Evolutionary conservation across 1,284 basidiomycete genomes (phyloP), one percentile per base, ranked within the genome.

Genomic region (Peniophora sp.): DNA sequence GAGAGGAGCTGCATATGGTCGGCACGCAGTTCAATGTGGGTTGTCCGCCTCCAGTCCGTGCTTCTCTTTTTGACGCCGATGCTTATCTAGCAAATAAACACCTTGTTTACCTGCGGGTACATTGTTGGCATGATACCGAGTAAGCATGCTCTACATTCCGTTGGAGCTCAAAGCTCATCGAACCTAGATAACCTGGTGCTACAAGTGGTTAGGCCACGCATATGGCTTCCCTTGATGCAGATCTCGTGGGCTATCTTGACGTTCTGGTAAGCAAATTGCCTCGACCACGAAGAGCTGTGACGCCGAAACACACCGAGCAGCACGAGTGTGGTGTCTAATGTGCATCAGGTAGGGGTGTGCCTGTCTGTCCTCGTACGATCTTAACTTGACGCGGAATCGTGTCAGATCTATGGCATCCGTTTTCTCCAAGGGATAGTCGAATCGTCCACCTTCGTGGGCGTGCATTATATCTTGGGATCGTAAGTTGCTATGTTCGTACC

Each of bases 361-460:
- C 16, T 8, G 16, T 20, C 19, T n/a, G 16, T n/a, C 38, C 8
- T 20, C 19, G 27, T 32, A 32, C 27, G 27, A 32, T 32, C 27
- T 32, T 12, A 32, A 32, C 27, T 32, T 12, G 12, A 6, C 12
- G 27, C 12, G 27, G 12, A 32, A 32, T 32, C 22, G 14, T 49
- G 12, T 48, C 17, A 50, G 76, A 71, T 89, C 47, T 85, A 83
- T 62, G 83, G 71, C 24, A 85, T 89, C 51, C 75, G 85, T 2
- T 89, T 89, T 63, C 74, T 89, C 51, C 84, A 88, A 63, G 88
- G 83, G 8, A 70, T 88, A 52, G 77, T 79, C 3, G 86, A 89
- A 63, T 76, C 82, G 0, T 86, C 83, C 5, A 86, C 83, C 0
- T 88, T 87, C 61, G 82, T 83, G 6, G 84, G 85, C n/a, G 78